Percentiles rank a stretch among this genome's conserved stretches.
Evolutionary conservation across 2,329 filamentous ascomycete species (phyloP).

Genomic region (Helotiales sp.): DNA sequence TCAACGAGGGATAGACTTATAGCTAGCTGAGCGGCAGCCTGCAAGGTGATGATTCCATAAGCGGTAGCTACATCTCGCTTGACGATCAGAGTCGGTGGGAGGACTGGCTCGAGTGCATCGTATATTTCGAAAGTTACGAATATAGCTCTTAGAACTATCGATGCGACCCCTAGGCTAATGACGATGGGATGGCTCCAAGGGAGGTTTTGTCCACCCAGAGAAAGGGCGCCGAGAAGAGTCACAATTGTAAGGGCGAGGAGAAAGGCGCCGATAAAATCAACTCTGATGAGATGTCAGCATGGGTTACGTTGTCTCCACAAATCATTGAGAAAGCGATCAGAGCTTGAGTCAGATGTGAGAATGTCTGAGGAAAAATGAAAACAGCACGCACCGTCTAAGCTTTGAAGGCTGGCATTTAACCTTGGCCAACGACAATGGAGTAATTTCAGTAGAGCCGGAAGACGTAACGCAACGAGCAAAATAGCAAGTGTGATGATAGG

Average conservation of each 20-base stretch:
- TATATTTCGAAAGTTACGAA: slow-evolving; percentile 45
- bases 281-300: no score
- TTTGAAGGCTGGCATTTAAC: slow-evolving; percentile 25
- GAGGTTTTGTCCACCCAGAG: slow-evolving; percentile 53
- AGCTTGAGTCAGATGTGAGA: no score
- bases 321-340: no score
- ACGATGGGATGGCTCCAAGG: slow-evolving; percentile 47
- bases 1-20: background rate
- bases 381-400: no score
- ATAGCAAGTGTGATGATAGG: slow-evolving; percentile 60
- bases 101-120: slow-evolving; percentile 59
- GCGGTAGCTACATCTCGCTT: slow-evolving; percentile 58
- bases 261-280: slow-evolving; percentile 63
- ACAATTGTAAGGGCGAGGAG: slow-evolving; percentile 53
- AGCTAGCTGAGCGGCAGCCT: slow-evolving; percentile 48
- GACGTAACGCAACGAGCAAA: slow-evolving; percentile 48
- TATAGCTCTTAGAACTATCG: slow-evolving; percentile 36
- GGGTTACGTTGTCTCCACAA: no score
- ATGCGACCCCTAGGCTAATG: slow-evolving; percentile 41
- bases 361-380: no score
- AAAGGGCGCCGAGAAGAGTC: slow-evolving; percentile 51
- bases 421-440: background rate
- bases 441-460: slow-evolving; percentile 24
- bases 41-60: slow-evolving; percentile 57
- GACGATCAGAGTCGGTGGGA: slow-evolving; percentile 60